These are phyloP conservation scores for Lodderomyces pseudojiufengensis DNA, from an alignment of 1,139 yeast species.

Conservation along the genomic window DNA sequence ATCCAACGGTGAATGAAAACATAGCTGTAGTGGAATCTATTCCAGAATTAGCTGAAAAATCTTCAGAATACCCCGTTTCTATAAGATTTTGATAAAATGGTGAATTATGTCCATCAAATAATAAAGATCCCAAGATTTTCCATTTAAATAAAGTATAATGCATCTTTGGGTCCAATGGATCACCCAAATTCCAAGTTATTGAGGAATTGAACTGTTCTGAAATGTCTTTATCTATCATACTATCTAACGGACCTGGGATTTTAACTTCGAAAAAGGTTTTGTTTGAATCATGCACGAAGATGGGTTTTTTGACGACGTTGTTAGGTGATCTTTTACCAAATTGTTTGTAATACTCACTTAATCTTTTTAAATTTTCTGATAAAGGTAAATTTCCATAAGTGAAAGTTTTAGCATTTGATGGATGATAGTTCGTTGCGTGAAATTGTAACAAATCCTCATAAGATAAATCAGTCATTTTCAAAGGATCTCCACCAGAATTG, in stretches of 20 bases:
- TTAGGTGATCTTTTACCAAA: constrained; percentile 49
- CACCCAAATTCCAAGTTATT: constrained; percentile 82
- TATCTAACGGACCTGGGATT: constrained; percentile 76
- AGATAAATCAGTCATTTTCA: constrained; percentile 64
- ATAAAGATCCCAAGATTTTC: constrained; percentile 65
- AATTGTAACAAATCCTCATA: constrained; percentile 75
- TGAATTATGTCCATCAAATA: constrained; percentile 90
- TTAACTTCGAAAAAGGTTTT: constrained; percentile 22
- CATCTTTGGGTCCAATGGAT: constrained; percentile 52
- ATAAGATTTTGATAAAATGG: constrained; percentile 81
- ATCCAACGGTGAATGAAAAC: constrained; percentile 78
- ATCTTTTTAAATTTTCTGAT: constrained; percentile 54
- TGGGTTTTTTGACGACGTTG: constrained; percentile 25
- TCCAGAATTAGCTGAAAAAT: constrained; percentile 86
- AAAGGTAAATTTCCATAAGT: constrained; percentile 83
- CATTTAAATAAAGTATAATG: constrained; percentile 67
- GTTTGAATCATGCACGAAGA: constrained; percentile 17
- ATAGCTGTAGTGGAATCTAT: constrained; percentile 78
- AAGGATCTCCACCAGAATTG: constrained; percentile 95
- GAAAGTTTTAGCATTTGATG: constrained; percentile 82
- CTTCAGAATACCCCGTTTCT: constrained; percentile 82
- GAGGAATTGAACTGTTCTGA: constrained; percentile 75
- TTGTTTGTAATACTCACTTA: constrained; percentile 47
- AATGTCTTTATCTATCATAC: constrained; percentile 59
- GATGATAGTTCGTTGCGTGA: constrained; percentile 76